Base-by-base conservation (phyloP, 768 basidiomycete genomes). In the Amanita subjunquillea region DNA sequence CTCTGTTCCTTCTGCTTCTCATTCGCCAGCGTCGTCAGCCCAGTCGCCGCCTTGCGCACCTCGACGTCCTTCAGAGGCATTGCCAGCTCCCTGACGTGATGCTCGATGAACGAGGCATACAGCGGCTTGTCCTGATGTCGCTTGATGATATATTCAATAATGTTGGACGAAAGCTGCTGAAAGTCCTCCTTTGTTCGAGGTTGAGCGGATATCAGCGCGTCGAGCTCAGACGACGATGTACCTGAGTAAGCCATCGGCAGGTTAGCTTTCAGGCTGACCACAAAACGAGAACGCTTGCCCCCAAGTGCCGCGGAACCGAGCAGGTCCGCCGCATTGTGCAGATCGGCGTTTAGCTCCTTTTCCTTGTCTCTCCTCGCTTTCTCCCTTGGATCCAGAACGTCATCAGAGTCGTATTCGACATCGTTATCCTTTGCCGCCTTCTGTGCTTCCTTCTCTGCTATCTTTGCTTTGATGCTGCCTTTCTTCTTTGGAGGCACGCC, bases 1-100 rank as follows among this genome's bases (percentile, higher is more conserved):
- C 85, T 78, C 59, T 86, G 83, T 63, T 91, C 91, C 69, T 82
- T 89, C 70, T 94, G 90, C 72, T 98, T 99, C 72, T 94, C 91
- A 62, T 95, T 97, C 17, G 92, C 87, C 5, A 98, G 74, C 2
- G 88, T 85, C 13, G 89, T 91, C 51, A 99, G 71, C 3, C 74
- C 82, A 47, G 82, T 87, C 0, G 91, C 89, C 0, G 81, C 89
- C 64, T 97, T 97, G 56, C 93, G 79, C 25, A 92, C 84, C 59
- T 99, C 95, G 48, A 92, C 82, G 56, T 97, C 92, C 60, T 84
- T 87, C 51, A 98, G 75, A 36, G 91, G 81, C 54, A 72, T 67
- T 0, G 86, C 83, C 13, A 96, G 69, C 48, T 83, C 83, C 43
- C 85, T 82, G 15, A 81, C 82, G 57, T 93, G 83, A 57, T 89